phyloP scores from a whole-genome alignment of 2,329 filamentous ascomycete species.

The Claviceps fusiformis region DNA sequence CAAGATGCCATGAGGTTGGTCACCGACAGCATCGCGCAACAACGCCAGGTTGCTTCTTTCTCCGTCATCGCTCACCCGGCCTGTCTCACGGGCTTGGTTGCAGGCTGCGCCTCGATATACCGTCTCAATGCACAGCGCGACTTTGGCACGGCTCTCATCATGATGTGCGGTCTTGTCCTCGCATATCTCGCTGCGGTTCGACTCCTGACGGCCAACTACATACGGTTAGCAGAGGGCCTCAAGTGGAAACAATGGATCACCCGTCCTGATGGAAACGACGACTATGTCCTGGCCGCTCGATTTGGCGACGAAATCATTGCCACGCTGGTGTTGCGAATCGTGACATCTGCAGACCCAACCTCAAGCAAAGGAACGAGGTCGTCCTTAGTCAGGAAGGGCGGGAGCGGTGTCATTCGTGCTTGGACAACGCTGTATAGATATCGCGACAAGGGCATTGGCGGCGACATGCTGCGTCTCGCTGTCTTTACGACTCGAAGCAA shows the following conservation, averaged over 20 bases:
- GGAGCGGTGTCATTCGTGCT: slow-evolving; percentile 55
- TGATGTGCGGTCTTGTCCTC: slow-evolving; percentile 48
- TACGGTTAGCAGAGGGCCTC: slow-evolving; percentile 48
- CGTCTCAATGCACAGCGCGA: slow-evolving; percentile 29
- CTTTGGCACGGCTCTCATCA: slow-evolving; percentile 37
- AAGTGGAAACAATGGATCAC: slow-evolving; percentile 46
- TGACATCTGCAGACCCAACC: slow-evolving; percentile 12
- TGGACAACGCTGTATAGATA: slow-evolving; percentile 68
- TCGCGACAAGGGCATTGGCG: slow-evolving; percentile 56
- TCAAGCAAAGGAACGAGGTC: slow-evolving; percentile 2
- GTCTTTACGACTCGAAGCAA: slow-evolving; percentile 49
- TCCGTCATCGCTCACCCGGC: slow-evolving; percentile 51
- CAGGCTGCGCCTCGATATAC: slow-evolving; percentile 26
- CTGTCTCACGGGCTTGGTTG: slow-evolving; percentile 30
- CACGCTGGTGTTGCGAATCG: slow-evolving; percentile 52
- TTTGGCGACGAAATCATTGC: slow-evolving; percentile 56
- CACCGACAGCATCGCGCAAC: slow-evolving; percentile 70
- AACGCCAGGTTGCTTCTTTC: slow-evolving; percentile 54
- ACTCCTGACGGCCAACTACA: slow-evolving; percentile 46
- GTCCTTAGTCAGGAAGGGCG: slow-evolving; percentile 24
- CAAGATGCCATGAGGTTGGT: slow-evolving; percentile 57
- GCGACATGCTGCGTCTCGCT: slow-evolving; percentile 58
- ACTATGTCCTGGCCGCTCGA: slow-evolving; percentile 50
- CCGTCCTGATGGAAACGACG: slow-evolving; percentile 24
- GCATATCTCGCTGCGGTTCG: slow-evolving; percentile 47